A percentile compares a stretch with the other conserved stretches of the same genome.
Conservation (phyloP, 352 stramenopile genomes). For the Hyaloperonospora brassicae region DNA sequence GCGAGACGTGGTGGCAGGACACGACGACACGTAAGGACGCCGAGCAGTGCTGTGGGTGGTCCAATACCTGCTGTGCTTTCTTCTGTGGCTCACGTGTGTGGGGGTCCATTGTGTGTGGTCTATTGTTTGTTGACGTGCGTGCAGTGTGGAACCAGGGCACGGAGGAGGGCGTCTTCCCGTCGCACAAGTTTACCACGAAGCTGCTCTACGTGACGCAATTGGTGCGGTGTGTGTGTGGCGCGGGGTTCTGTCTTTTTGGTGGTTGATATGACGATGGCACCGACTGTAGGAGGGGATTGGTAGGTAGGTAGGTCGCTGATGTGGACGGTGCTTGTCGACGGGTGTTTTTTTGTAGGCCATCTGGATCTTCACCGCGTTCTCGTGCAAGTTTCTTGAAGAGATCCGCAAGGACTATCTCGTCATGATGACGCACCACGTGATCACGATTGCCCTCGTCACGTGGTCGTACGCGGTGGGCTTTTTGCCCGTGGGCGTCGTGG, state of each 20-base stretch:
- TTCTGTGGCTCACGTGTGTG: neutral
- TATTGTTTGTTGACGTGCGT: constrained; percentile 1
- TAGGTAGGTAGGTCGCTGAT: too few species aligned
- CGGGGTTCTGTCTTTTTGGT: too few species aligned
- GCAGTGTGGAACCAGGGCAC: constrained; percentile 76
- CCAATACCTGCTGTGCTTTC: neutral
- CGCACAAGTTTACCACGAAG: constrained; percentile 77
- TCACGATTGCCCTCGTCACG: constrained; percentile 80
- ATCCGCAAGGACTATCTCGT: constrained; percentile 85
- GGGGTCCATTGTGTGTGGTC: neutral
- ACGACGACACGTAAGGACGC: constrained; percentile 55
- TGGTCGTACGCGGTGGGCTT: constrained; percentile 82
- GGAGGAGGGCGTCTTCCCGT: constrained; percentile 58
- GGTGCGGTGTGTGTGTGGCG: constrained; percentile 35
- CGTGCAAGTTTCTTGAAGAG: constrained; percentile 84
- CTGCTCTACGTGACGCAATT: constrained; percentile 79
- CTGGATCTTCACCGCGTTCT: constrained; percentile 87
- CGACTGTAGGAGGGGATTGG: too few species aligned
- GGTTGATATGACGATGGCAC: too few species aligned
- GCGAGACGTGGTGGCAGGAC: constrained; percentile 84
- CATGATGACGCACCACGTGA: constrained; percentile 87
- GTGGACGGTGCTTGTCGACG: too few species aligned
- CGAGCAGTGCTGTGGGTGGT: too few species aligned
- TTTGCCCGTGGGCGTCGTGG: constrained; percentile 72
- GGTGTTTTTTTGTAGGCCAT: too few species aligned